phyloP scores from a whole-genome alignment of 73 alveolate genomes.

The Symbiodinium pilosum region DNA sequence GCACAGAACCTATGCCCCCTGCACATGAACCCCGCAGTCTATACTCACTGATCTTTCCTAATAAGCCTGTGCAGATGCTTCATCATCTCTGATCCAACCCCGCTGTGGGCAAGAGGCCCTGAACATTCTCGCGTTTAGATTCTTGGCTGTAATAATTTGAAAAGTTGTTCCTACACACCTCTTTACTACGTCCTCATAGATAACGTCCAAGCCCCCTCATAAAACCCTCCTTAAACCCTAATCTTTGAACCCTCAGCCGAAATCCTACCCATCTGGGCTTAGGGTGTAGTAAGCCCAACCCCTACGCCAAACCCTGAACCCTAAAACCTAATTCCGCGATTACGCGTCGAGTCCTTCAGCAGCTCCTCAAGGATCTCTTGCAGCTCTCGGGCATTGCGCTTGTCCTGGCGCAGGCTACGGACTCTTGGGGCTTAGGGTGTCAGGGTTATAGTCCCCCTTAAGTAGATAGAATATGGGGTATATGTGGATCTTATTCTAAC shows the following conservation, averaged over 20 bases:
- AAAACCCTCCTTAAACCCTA: neutral
- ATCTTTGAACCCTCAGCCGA: neutral
- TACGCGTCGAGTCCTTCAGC: neutral
- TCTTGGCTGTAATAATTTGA: too few species aligned
- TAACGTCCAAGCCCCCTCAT: too few species aligned
- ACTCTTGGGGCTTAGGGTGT: neutral
- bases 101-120: too few species aligned
- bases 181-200: too few species aligned
- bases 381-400: slow-evolving; percentile 1
- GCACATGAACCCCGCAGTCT: too few species aligned
- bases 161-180: too few species aligned
- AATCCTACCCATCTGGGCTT: neutral
- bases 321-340: neutral
- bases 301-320: neutral
- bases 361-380: neutral
- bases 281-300: neutral
- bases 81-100: too few species aligned
- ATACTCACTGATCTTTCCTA: too few species aligned
- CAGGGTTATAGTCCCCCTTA: neutral
- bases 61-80: too few species aligned
- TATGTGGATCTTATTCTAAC: too few species aligned
- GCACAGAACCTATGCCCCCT: too few species aligned
- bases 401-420: neutral
- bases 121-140: too few species aligned
- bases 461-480: neutral